Base-by-base conservation (phyloP, 1,139 yeast genomes). In the Yamadazyma atmosphaerica region DNA sequence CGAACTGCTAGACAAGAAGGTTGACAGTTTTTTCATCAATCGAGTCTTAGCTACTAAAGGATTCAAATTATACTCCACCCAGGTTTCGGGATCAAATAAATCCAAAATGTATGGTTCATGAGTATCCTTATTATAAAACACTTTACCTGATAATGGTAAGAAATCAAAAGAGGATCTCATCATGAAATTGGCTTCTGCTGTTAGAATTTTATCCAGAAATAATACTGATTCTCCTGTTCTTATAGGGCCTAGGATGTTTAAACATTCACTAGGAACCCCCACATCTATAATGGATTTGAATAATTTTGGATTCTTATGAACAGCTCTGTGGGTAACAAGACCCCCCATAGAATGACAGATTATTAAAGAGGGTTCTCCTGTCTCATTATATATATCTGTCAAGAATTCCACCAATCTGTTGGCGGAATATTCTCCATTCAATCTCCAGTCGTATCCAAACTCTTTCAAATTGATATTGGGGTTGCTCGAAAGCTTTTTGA, bases 291-390 rank as follows among this genome's bases (percentile, higher is more conserved):
- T 52, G 0, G 92, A 90, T 43, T 92, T 67, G 52, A 89, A 76
- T 32, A 87, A 60, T 9, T 74, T 65, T 0, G 96, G 90, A 40
- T 80, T 74, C 34, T 66, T 65, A 41, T 83, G 86, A 70, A 89
- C 66, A 0, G 86, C 86, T 40, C 84, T 84, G 52, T 87, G 96
- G 0, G 95, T 81, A 15, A 89, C 74, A 16, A 89, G 56, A 0
- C 97, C 97, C 36, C 97, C 97, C 96, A 89, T 88, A 0, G 96
- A 87, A 59, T 89, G 97, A 0, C 94, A 94, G 40, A 89, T 79
- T 0, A 89, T 80, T 19, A 83, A 63, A 0, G 83, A 72, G 3
- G 86, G 86, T 45, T 76, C 74, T 7, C 76, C 70, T 0, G 75
- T 68, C 23, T 56, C 42, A 8, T 57, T 46, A 45, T 70, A 64